Conservation (phyloP, 176 grass and related monocot species). For the Chrysopogon serrulatus region DNA sequence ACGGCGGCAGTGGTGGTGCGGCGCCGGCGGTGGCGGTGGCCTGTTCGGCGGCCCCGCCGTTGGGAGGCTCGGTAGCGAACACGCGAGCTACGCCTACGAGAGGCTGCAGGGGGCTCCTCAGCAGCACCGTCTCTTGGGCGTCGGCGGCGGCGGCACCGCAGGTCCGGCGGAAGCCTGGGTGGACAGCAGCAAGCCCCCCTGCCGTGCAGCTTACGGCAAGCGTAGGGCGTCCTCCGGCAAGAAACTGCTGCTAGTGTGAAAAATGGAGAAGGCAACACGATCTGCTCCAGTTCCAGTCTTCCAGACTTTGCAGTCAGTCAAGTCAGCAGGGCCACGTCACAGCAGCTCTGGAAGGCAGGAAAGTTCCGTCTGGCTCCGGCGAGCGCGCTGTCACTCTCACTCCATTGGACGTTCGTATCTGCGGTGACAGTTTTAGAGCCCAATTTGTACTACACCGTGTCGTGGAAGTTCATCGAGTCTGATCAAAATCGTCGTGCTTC, state of each 20-base stretch:
- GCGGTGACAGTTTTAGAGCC: not conserved
- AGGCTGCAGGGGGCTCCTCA: not conserved
- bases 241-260: not conserved
- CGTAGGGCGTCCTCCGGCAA: not conserved
- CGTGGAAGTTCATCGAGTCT: not conserved
- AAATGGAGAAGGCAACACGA: not conserved
- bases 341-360: not conserved
- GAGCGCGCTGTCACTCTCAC: not conserved
- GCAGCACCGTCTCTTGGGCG: not conserved
- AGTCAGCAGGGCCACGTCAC: too few relatives aligned
- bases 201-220: not conserved
- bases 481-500: not conserved
- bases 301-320: too few relatives aligned
- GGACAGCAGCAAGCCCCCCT: not conserved
- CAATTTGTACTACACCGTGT: not conserved
- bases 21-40: too few relatives aligned
- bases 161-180: not conserved
- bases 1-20: not conserved
- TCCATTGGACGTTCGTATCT: not conserved
- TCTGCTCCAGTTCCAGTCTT: not conserved
- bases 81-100: not conserved
- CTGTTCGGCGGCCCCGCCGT: not conserved
- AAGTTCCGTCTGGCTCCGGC: not conserved
- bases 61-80: not conserved
- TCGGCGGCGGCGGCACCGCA: not conserved